These are phyloP conservation scores for Colletotrichum sp. DNA, from an alignment of 2,329 filamentous ascomycete species.

Conservation along the genomic window DNA sequence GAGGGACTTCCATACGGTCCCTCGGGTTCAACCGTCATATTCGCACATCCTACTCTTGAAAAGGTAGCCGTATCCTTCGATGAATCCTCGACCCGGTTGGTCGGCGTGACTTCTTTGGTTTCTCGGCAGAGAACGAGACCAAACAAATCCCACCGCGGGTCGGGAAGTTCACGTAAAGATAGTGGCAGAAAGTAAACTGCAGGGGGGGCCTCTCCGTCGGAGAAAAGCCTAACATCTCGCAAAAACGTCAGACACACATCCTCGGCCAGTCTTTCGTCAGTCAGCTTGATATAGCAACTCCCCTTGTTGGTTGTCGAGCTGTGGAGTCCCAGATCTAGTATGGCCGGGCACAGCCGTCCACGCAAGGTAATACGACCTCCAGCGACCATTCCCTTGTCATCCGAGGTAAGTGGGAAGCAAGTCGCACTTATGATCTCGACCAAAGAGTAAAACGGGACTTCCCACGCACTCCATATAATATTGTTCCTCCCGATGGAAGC, in stretches of 20 bases:
- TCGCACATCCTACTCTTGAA: neutral
- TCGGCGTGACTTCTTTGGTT: neutral
- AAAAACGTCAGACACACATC: too few relatives aligned
- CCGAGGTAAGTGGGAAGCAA: neutral
- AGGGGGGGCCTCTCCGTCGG: too few relatives aligned
- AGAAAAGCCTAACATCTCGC: neutral
- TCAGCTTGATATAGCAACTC: fast-evolving
- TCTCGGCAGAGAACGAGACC: neutral
- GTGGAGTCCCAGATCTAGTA: fast-evolving
- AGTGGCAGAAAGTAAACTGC: neutral
- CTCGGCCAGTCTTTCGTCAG: too few relatives aligned
- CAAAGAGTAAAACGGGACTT: too few relatives aligned
- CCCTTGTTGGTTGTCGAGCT: fast-evolving
- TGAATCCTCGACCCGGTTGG: neutral
- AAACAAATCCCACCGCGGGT: too few relatives aligned
- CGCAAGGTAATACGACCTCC: neutral
- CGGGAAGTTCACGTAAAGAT: too few relatives aligned
- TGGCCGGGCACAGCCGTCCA: neutral
- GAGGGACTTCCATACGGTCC: too few relatives aligned
- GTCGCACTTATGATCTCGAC: neutral
- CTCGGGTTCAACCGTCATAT: too few relatives aligned
- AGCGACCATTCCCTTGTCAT: neutral
- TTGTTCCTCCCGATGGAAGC: neutral
- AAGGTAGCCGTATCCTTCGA: neutral
- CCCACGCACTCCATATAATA: too few relatives aligned